These are phyloP conservation scores for Amanita rubescens DNA, from an alignment of 768 basidiomycete genomes.

Conservation along the genomic window DNA sequence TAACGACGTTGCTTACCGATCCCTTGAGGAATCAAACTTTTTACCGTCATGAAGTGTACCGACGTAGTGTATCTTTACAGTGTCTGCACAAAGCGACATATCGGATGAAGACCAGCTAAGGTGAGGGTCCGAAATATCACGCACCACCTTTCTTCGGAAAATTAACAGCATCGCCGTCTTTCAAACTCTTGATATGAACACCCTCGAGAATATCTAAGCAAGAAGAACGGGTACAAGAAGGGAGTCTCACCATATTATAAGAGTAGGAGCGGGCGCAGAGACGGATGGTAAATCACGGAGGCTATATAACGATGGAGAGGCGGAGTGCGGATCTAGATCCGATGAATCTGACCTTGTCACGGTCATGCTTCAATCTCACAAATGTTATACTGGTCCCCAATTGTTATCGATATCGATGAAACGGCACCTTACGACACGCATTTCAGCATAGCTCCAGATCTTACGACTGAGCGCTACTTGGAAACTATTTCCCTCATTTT, in stretches of 20 bases:
- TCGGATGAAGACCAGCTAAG: slow-evolving; percentile 12
- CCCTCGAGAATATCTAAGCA: slow-evolving; percentile 38
- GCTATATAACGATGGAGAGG: slow-evolving; percentile 41
- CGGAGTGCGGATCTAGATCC: slow-evolving; percentile 77
- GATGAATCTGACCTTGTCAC: slow-evolving; percentile 35
- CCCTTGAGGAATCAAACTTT: slow-evolving; percentile 70
- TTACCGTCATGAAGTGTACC: slow-evolving; percentile 60
- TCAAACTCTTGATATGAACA: slow-evolving; percentile 54
- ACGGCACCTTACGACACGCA: not conserved
- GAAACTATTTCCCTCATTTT: not conserved
- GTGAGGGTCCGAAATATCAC: slow-evolving; percentile 22
- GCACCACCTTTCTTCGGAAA: slow-evolving; percentile 69
- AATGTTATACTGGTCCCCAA: not conserved
- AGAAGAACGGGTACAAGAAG: slow-evolving; percentile 13
- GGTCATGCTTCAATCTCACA: slow-evolving; percentile 9
- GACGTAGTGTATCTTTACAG: slow-evolving; percentile 70
- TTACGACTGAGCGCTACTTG: not conserved
- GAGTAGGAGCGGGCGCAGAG: slow-evolving; percentile 9
- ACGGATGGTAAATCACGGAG: slow-evolving; percentile 20
- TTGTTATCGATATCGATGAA: slow-evolving; percentile 26
- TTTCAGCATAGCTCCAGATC: not conserved
- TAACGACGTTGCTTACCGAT: slow-evolving; percentile 44
- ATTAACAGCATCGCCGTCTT: slow-evolving; percentile 51
- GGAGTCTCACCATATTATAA: slow-evolving; percentile 27
- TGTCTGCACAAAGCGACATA: slow-evolving; percentile 38